Conservation (phyloP, 2,329 filamentous ascomycete species). For the Grosmannia penicillata region DNA sequence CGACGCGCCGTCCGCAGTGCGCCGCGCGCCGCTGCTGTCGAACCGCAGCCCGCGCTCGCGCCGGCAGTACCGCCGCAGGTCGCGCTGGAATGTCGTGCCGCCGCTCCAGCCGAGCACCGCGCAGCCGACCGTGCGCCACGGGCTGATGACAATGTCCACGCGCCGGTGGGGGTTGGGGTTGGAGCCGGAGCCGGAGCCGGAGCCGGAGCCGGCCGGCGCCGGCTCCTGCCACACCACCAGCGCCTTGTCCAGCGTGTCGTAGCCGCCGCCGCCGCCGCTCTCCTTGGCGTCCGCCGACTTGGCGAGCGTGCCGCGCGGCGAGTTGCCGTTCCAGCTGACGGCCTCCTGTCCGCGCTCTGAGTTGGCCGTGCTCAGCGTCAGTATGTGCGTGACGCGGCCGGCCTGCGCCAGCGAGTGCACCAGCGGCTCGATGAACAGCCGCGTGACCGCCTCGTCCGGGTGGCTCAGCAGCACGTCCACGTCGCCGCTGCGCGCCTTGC, state of each 20-base stretch:
- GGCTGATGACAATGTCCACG: constrained; percentile 82
- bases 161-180: constrained; percentile 67
- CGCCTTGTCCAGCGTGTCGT: constrained; percentile 83
- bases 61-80: constrained; percentile 69
- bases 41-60: constrained; percentile 65
- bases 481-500: constrained; percentile 60
- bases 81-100: constrained; percentile 78
- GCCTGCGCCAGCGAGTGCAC: constrained; percentile 54
- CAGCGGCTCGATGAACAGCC: constrained; percentile 56
- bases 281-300: background rate
- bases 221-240: constrained; percentile 84
- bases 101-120: constrained; percentile 81
- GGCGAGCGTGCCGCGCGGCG: constrained; percentile 9
- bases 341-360: constrained; percentile 56
- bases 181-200: constrained; percentile 15
- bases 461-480: constrained; percentile 80
- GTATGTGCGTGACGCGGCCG: constrained; percentile 66
- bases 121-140: constrained; percentile 80
- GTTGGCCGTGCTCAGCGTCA: constrained; percentile 54
- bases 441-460: constrained; percentile 52
- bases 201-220: fast-evolving
- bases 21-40: constrained; percentile 74
- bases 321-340: constrained; percentile 35
- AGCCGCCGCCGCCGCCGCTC: constrained; percentile 38
- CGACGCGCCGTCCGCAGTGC: constrained; percentile 47